Evolutionary conservation across 805 yeast species (phyloP), one percentile per base, ranked within the genome.

Genomic region (Candida coquimbonensis): DNA sequence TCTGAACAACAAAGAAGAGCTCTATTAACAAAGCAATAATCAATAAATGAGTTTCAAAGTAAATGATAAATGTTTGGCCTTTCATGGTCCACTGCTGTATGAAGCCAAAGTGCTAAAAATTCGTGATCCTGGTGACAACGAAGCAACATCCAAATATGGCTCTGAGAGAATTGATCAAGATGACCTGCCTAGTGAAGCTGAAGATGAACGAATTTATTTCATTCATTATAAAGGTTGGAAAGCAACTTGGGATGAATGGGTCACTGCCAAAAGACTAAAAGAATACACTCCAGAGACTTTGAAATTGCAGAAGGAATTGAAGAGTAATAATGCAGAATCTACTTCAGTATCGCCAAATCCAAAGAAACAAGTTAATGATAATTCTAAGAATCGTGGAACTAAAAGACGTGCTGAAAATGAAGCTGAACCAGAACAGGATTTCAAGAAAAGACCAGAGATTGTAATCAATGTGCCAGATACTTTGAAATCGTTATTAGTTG

Each of bases 141-240:
- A 61, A 25, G 66, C 75, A 8, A 59, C 62, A 47, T 60, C 68
- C 6, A 66, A 65, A 26, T 80, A 77, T 21, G 69, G 71, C 9
- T 56, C 67, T 13, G 68, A 66, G 19, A 61, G 58, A 19, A 42
- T 50, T 13, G 58, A 55, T 36, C 49, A 47, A 3, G 36, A 46
- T 13, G 51, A 51, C 17, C 50, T 72, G 11, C 72, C 77, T 1
- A 63, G 55, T 16, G 72, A 67, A 12, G 47, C 70, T 17, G 52
- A 51, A 26, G 62, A 56, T 17, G 66, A 64, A 36, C 53, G 54
- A 19, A 72, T 80, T 29, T 90, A 80, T 64, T 81, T 71, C 53
- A 78, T 91, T 16, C 99, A 93, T 60, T 91, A 91, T 64, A 84
- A 83, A 54, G 98, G 99, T 3, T 91, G 99, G 99, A 91, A 90